phyloP scores from a whole-genome alignment of 1,284 basidiomycete genomes.

The Cryptococcus wingfieldii region DNA sequence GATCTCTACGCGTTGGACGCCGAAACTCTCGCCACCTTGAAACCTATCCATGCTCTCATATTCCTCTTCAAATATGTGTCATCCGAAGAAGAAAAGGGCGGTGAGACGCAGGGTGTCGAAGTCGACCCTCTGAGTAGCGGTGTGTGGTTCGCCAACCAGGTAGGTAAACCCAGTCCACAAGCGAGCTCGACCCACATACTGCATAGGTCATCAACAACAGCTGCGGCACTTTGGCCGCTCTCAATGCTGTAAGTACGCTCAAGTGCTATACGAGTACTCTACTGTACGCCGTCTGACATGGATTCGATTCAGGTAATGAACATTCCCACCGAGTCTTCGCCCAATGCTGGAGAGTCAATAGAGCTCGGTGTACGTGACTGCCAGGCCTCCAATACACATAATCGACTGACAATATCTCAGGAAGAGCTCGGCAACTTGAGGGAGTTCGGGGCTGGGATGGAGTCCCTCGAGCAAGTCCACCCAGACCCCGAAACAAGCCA shows the following conservation, averaged over 20 bases:
- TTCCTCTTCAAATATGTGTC: slow-evolving; percentile 88
- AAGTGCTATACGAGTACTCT: not conserved
- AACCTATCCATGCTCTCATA: slow-evolving; percentile 79
- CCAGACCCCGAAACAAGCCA: not conserved
- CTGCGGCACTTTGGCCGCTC: slow-evolving; percentile 83
- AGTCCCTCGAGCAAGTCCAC: slow-evolving; percentile 57
- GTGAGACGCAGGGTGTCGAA: slow-evolving; percentile 46
- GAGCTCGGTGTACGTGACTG: slow-evolving; percentile 53
- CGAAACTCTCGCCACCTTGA: slow-evolving; percentile 62
- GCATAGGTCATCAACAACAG: slow-evolving; percentile 78
- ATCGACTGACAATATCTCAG: not conserved
- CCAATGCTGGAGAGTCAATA: slow-evolving; percentile 49
- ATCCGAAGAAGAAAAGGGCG: slow-evolving; percentile 38
- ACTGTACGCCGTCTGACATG: not conserved
- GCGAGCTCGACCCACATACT: not conserved
- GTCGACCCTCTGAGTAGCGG: slow-evolving; percentile 64
- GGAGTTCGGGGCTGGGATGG: slow-evolving; percentile 76
- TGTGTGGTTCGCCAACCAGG: slow-evolving; percentile 84
- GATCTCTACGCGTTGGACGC: slow-evolving; percentile 83
- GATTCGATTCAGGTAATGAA: slow-evolving; percentile 60
- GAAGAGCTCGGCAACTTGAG: slow-evolving; percentile 68
- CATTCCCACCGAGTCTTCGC: slow-evolving; percentile 53
- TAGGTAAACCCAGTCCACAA: slow-evolving; percentile 14
- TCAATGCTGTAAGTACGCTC: slow-evolving; percentile 61
- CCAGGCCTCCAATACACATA: not conserved